Evolutionary conservation across 352 stramenopile species (phyloP).

Genomic region (Pelagophyceae sp.): DNA sequence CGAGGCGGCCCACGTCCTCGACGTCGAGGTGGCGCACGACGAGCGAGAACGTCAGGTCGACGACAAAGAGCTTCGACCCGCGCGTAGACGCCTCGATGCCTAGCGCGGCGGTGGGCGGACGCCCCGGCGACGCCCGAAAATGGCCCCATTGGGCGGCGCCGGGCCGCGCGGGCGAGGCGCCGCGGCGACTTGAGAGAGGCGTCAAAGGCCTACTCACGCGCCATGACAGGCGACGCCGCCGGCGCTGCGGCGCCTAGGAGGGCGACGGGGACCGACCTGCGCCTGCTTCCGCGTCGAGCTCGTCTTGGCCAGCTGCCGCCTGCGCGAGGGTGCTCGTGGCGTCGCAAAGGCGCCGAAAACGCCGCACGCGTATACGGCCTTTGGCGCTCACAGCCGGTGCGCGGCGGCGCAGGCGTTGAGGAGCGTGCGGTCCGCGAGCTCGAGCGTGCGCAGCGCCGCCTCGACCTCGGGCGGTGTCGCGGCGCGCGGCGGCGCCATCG

Average conservation of each 20-base stretch:
- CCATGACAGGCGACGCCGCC: background rate
- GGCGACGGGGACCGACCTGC: background rate
- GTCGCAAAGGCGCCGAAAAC: too few relatives aligned
- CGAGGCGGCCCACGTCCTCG: background rate
- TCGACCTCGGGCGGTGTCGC: background rate
- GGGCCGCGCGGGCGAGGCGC: background rate
- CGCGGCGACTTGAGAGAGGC: background rate
- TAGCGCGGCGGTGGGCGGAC: background rate
- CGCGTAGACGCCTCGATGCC: background rate
- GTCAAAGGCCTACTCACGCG: background rate
- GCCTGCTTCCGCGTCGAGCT: background rate
- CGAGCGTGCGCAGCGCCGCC: background rate
- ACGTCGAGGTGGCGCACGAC: background rate
- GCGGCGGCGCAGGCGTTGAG: background rate
- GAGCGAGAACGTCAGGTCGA: background rate
- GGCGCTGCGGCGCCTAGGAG: background rate
- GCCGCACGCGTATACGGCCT: too few relatives aligned
- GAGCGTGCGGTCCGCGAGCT: background rate
- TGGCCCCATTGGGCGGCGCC: background rate
- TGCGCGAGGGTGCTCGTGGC: too few relatives aligned
- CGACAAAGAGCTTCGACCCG: background rate
- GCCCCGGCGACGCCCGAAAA: background rate
- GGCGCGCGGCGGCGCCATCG: background rate
- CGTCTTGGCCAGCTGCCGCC: background rate
- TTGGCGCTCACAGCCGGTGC: too few relatives aligned